A percentile compares a stretch with the other conserved stretches of the same genome.
These are phyloP conservation scores for Epichloe scottii DNA, from an alignment of 2,329 filamentous ascomycete species.

Conservation along the genomic window DNA sequence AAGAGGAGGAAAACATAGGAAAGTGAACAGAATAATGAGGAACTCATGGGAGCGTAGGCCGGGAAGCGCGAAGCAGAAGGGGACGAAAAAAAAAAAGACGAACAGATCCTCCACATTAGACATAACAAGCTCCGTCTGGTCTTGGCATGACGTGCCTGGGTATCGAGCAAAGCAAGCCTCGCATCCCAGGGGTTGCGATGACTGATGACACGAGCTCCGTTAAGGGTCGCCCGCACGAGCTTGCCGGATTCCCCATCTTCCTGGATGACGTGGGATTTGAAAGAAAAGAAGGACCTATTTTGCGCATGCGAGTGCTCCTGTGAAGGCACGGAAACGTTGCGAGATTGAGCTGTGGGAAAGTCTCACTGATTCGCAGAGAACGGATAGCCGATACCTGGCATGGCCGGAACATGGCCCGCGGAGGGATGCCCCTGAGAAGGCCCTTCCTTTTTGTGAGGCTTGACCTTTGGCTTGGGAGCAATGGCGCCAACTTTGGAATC, in stretches of 20 bases:
- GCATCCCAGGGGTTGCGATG: too few species aligned
- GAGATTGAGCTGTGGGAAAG: too few species aligned
- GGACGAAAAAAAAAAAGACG: neutral
- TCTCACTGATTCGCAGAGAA: conserved; percentile 9
- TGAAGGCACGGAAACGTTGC: neutral
- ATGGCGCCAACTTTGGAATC: conserved; percentile 23
- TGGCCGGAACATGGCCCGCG: conserved; percentile 9
- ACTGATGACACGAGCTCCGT: too few species aligned
- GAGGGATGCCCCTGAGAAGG: conserved; percentile 5
- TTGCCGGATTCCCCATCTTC: too few species aligned
- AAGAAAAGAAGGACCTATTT: too few species aligned
- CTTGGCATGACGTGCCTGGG: neutral
- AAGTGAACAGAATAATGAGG: too few species aligned
- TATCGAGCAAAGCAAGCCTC: neutral
- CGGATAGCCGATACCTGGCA: conserved; percentile 18
- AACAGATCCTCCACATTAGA: neutral
- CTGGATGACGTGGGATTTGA: too few species aligned
- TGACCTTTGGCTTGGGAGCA: conserved; percentile 26
- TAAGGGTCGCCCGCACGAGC: too few species aligned
- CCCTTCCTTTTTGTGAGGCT: conserved; percentile 21
- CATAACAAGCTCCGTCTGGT: neutral
- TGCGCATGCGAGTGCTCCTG: too few species aligned
- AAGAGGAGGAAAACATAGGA: too few species aligned
- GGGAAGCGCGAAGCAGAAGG: neutral
- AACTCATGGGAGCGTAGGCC: too few species aligned